Evolutionary conservation across 306 rosid genomes (phyloP).

Genomic region (Cucurbita argyrosperma): DNA sequence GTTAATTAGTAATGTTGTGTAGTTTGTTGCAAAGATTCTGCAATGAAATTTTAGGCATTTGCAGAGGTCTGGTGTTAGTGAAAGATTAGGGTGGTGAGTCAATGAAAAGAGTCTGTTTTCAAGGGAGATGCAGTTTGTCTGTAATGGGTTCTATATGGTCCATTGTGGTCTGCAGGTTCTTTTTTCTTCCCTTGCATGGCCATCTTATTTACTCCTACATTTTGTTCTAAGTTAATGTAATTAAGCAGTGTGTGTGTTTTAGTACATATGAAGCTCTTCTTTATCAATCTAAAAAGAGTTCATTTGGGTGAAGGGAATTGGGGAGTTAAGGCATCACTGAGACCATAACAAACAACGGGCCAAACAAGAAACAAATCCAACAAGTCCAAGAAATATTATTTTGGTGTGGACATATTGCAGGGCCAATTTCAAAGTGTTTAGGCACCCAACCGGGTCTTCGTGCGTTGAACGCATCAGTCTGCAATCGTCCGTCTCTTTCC

Average conservation of each 20-base stretch:
- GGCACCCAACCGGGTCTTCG: too few species aligned
- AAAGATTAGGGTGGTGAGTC: constrained; percentile 6
- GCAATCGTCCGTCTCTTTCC: background rate
- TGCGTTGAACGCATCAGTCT: background rate
- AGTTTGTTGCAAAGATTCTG: constrained; percentile 29
- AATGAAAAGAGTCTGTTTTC: background rate
- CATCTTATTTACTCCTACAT: background rate
- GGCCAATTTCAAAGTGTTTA: too few species aligned
- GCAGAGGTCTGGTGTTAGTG: constrained; percentile 28
- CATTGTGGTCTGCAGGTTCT: background rate
- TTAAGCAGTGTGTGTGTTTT: background rate
- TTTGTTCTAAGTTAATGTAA: background rate
- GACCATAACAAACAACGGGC: background rate
- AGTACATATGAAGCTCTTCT: background rate
- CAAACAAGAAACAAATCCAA: background rate
- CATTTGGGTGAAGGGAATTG: too few species aligned
- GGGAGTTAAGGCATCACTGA: background rate
- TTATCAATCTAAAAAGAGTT: too few species aligned
- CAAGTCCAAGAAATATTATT: background rate
- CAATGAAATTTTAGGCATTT: constrained; percentile 57
- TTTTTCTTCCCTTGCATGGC: constrained; percentile 5
- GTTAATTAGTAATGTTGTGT: background rate
- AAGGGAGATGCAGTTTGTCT: background rate
- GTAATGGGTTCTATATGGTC: background rate
- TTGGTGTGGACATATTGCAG: too few species aligned